Conservation (phyloP, 2,329 filamentous ascomycete species). For the Blastomyces emzantsi region DNA sequence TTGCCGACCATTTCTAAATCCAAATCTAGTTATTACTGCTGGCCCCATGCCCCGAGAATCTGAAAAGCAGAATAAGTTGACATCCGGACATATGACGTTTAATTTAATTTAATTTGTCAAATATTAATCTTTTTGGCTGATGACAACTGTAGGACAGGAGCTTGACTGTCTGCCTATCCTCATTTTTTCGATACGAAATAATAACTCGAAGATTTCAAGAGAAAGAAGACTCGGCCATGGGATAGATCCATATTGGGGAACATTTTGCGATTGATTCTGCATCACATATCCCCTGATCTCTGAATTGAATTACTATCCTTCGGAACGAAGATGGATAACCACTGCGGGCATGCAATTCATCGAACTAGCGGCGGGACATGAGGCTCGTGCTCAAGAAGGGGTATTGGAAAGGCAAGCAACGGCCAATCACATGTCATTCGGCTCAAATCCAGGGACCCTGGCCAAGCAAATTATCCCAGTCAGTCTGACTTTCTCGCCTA, state of each 20-base stretch:
- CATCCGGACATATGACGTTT: neutral
- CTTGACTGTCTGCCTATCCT: neutral
- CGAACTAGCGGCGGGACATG: neutral
- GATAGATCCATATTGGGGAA: neutral
- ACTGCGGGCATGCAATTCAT: neutral
- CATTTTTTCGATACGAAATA: neutral
- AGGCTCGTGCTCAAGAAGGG: neutral
- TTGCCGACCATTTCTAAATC: neutral
- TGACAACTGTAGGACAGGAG: neutral
- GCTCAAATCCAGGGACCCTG: neutral
- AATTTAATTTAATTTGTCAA: neutral
- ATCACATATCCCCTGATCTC: neutral
- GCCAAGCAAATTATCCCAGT: neutral
- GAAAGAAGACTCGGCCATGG: neutral
- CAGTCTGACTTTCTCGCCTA: neutral
- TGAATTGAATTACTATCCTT: neutral
- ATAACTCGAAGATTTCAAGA: neutral
- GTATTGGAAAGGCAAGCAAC: neutral
- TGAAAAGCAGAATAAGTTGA: neutral
- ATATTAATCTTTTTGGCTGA: neutral
- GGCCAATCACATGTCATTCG: conserved; percentile 5
- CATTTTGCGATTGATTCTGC: neutral
- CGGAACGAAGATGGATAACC: neutral
- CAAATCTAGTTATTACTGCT: too few relatives aligned
- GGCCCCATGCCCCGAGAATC: neutral